Evolutionary conservation across 2,329 filamentous ascomycete genomes (phyloP).

Genomic region (Sclerotinia glacialis): DNA sequence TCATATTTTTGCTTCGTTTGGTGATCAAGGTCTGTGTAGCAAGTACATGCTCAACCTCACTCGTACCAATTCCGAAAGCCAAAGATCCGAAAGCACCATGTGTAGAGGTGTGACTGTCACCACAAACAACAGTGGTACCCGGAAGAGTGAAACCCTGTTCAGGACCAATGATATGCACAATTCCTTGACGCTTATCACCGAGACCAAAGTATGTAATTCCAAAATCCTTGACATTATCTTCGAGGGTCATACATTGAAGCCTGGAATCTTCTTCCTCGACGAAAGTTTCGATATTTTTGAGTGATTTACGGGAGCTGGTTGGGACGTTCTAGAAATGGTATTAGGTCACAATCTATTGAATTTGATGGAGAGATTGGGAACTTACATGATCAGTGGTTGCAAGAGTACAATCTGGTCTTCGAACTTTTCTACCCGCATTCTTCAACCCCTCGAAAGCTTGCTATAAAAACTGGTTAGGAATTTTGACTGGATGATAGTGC

Average conservation of each 20-base stretch:
- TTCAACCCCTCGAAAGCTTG: conserved; percentile 83
- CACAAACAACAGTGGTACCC: conserved; percentile 93
- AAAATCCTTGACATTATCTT: conserved; percentile 96
- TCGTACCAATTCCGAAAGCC: conserved; percentile 96
- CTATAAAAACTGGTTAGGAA: conserved; percentile 44
- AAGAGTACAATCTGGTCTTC: conserved; percentile 93
- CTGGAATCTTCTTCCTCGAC: conserved; percentile 81
- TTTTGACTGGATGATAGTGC: conserved; percentile 3
- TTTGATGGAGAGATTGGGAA: background rate
- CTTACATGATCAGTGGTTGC: conserved; percentile 81
- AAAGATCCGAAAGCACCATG: conserved; percentile 95
- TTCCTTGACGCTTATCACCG: conserved; percentile 93
- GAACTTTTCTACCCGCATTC: conserved; percentile 82
- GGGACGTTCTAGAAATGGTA: conserved; percentile 72
- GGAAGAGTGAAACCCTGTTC: conserved; percentile 98
- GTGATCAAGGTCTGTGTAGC: conserved; percentile 95
- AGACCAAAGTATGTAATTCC: conserved; percentile 96
- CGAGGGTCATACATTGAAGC: conserved; percentile 89
- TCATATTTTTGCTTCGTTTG: conserved; percentile 97
- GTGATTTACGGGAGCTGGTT: conserved; percentile 82
- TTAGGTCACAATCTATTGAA: conserved; percentile 26
- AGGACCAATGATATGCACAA: conserved; percentile 96
- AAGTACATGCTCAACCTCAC: conserved; percentile 96
- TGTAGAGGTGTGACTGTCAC: conserved; percentile 96
- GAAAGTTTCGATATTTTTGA: conserved; percentile 91